These are phyloP conservation scores for Kondoa malvinella DNA, from an alignment of 768 basidiomycete species.

Conservation along the genomic window DNA sequence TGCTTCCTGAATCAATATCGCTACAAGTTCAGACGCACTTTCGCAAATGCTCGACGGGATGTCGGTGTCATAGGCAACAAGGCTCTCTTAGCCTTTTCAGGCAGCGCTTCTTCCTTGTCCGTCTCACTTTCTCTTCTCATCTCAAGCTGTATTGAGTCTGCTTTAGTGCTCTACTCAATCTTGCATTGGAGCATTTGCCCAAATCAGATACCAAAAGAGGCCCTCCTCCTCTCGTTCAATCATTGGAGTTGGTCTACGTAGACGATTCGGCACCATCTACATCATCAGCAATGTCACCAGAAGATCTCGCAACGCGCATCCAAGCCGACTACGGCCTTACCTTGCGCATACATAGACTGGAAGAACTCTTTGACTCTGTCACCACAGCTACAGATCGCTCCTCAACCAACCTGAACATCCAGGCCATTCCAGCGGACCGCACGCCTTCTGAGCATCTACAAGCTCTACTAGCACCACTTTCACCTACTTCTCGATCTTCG, in stretches of 20 bases:
- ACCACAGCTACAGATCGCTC: background rate
- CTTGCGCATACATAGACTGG: background rate
- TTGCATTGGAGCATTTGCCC: background rate
- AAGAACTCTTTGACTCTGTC: background rate
- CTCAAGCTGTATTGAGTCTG: background rate
- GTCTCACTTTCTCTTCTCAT: background rate
- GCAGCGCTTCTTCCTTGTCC: background rate
- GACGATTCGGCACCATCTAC: background rate
- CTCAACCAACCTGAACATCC: background rate
- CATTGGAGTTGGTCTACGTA: background rate
- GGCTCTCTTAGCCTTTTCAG: background rate
- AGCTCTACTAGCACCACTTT: background rate
- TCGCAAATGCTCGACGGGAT: background rate
- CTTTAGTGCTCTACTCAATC: background rate
- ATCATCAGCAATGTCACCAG: background rate
- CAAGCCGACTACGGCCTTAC: background rate
- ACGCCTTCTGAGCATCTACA: background rate
- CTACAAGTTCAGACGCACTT: background rate
- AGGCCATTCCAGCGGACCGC: background rate
- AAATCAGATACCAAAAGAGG: background rate
- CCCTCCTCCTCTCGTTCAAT: background rate
- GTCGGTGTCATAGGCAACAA: background rate
- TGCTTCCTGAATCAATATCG: background rate
- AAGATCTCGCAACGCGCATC: background rate
- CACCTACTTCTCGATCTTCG: constrained; percentile 13